phyloP scores from a whole-genome alignment of 768 basidiomycete species.

The Suillus lakei region DNA sequence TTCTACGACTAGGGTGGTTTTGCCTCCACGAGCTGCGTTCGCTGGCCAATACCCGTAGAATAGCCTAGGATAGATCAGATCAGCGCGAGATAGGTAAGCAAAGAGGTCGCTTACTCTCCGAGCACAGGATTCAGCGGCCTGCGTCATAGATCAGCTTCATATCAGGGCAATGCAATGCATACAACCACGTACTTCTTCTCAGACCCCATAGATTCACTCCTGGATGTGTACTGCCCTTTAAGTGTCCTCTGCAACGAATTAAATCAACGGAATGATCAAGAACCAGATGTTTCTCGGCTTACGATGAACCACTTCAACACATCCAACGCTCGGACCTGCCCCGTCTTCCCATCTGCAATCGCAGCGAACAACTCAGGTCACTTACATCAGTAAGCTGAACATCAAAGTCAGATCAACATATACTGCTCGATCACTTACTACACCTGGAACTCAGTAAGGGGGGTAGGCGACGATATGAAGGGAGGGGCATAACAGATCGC shows the following conservation, averaged over 20 bases:
- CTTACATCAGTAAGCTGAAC: constrained; percentile 94
- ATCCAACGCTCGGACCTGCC: constrained; percentile 74
- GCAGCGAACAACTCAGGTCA: constrained; percentile 87
- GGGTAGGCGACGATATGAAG: constrained; percentile 91
- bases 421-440: constrained; percentile 24
- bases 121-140: constrained; percentile 96
- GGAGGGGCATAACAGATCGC: constrained; percentile 87
- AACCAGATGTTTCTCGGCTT: constrained; percentile 28
- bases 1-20: constrained; percentile 85
- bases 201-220: constrained; percentile 94
- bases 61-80: constrained; percentile 46
- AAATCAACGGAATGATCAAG: not conserved
- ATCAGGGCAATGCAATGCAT: not conserved
- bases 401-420: constrained; percentile 1
- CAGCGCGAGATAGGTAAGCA: not conserved
- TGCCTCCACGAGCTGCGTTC: constrained; percentile 64
- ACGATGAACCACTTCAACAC: constrained; percentile 98
- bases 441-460: constrained; percentile 90
- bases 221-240: constrained; percentile 93
- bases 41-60: constrained; percentile 94
- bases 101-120: constrained; percentile 67
- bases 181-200: constrained; percentile 89
- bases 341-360: constrained; percentile 76
- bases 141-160: constrained; percentile 18
- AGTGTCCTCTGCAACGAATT: constrained; percentile 72